Conservation (phyloP, 129 eudicot species). For the Escallonia herrerae region DNA sequence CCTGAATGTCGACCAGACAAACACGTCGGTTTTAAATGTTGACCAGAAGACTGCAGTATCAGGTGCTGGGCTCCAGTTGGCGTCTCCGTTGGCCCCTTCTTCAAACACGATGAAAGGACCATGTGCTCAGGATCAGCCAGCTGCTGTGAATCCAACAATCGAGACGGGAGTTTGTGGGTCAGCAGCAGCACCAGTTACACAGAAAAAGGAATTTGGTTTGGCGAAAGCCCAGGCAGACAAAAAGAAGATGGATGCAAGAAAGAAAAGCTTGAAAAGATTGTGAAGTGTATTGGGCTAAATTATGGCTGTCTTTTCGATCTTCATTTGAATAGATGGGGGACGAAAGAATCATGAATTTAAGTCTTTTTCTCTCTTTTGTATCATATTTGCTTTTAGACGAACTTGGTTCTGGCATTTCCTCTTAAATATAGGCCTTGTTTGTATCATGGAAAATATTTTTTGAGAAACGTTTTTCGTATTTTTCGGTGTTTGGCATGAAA, state of each 20-base stretch:
- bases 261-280: slow-evolving; percentile 94
- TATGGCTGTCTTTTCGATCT: too few relatives aligned
- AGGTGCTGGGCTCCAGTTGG: slow-evolving; percentile 33
- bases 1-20: slow-evolving; percentile 59
- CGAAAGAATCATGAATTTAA: too few relatives aligned
- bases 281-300: neutral
- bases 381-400: too few relatives aligned
- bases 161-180: slow-evolving; percentile 53
- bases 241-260: slow-evolving; percentile 96
- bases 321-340: too few relatives aligned
- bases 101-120: slow-evolving; percentile 41
- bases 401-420: too few relatives aligned
- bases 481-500: too few relatives aligned
- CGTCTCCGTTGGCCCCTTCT: slow-evolving; percentile 48
- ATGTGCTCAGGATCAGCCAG: slow-evolving; percentile 43
- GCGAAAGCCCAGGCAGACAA: slow-evolving; percentile 61
- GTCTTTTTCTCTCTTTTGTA: too few relatives aligned
- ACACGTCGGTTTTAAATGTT: slow-evolving; percentile 35
- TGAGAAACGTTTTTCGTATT: too few relatives aligned
- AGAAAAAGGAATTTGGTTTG: slow-evolving; percentile 45
- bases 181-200: slow-evolving; percentile 29
- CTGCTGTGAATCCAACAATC: slow-evolving; percentile 26
- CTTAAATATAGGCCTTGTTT: too few relatives aligned
- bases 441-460: too few relatives aligned
- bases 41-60: slow-evolving; percentile 53